Conservation (phyloP, 495 filamentous ascomycete species). For the Cercophora scortea region DNA sequence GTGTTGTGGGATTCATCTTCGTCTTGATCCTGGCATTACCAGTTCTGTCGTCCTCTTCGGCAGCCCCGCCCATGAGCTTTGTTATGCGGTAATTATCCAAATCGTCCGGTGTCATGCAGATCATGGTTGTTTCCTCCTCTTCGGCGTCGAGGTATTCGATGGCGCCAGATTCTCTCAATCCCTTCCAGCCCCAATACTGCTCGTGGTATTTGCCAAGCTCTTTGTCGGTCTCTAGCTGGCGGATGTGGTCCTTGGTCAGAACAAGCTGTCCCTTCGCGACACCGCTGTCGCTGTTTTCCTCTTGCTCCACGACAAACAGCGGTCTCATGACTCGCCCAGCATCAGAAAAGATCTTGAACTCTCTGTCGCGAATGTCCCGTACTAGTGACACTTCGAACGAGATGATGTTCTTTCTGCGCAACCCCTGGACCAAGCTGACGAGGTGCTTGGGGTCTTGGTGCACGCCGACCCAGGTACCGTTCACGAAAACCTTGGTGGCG, state of each 20-base stretch:
- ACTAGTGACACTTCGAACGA: conserved; percentile 87
- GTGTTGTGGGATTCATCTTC: conserved; percentile 68
- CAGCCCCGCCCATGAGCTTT: conserved; percentile 40
- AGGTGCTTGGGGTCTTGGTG: conserved; percentile 77
- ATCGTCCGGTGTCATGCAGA: conserved; percentile 96
- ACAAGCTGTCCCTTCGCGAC: conserved; percentile 68
- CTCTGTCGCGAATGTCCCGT: conserved; percentile 88
- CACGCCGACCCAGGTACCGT: conserved; percentile 94
- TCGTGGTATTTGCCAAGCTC: conserved; percentile 48
- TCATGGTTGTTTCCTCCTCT: conserved; percentile 98
- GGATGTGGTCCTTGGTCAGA: conserved; percentile 74
- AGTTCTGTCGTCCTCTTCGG: conserved; percentile 33
- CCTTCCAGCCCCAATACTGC: conserved; percentile 77
- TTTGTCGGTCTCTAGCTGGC: conserved; percentile 52
- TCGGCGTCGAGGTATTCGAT: conserved; percentile 97
- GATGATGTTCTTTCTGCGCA: conserved; percentile 70
- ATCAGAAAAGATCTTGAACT: conserved; percentile 98
- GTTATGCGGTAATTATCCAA: conserved; percentile 56
- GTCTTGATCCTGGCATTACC: conserved; percentile 73
- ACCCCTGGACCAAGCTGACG: conserved; percentile 64
- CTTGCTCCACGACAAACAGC: conserved; percentile 67
- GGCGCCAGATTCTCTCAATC: conserved; percentile 67
- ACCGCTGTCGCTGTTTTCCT: conserved; percentile 62
- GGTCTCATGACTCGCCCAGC: conserved; percentile 90
- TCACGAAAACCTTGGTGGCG: conserved; percentile 95